Percentiles rank a stretch among this genome's conserved stretches.
Evolutionary conservation across 2,329 filamentous ascomycete genomes (phyloP).

Genomic region (Alternaria infectoria): DNA sequence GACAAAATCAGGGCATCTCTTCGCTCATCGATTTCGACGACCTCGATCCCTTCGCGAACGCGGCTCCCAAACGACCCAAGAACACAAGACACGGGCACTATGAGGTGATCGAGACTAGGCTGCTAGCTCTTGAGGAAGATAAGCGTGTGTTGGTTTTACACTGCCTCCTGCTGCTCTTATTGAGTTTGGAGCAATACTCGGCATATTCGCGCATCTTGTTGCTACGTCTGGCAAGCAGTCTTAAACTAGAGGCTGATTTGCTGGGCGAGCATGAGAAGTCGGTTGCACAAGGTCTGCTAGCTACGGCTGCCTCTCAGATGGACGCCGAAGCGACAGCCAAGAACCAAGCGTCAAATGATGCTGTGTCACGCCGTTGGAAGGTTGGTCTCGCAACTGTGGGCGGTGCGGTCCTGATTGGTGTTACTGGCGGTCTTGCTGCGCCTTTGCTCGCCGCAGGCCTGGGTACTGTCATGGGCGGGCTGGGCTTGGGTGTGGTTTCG

Average conservation of each 20-base stretch:
- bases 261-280: conserved; percentile 75
- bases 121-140: conserved; percentile 43
- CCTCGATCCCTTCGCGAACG: conserved; percentile 26
- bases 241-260: conserved; percentile 68
- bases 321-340: conserved; percentile 76
- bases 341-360: conserved; percentile 71
- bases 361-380: conserved; percentile 70
- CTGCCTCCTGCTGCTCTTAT: conserved; percentile 70
- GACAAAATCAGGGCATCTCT: conserved; percentile 28
- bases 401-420: conserved; percentile 80
- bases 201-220: conserved; percentile 75
- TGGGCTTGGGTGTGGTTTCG: conserved; percentile 77
- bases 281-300: conserved; percentile 73
- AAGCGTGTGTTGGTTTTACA: conserved; percentile 73
- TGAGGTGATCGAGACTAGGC: conserved; percentile 46
- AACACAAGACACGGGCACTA: conserved; percentile 26
- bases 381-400: conserved; percentile 87
- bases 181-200: conserved; percentile 78
- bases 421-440: conserved; percentile 78
- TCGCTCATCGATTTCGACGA: conserved; percentile 36
- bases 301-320: conserved; percentile 70
- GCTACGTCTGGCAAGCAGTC: conserved; percentile 70
- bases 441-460: conserved; percentile 78
- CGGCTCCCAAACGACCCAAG: neutral
- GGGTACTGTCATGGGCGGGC: conserved; percentile 76